These are phyloP conservation scores for Garcia nutans DNA, from an alignment of 345 rosid species.

Conservation along the genomic window DNA sequence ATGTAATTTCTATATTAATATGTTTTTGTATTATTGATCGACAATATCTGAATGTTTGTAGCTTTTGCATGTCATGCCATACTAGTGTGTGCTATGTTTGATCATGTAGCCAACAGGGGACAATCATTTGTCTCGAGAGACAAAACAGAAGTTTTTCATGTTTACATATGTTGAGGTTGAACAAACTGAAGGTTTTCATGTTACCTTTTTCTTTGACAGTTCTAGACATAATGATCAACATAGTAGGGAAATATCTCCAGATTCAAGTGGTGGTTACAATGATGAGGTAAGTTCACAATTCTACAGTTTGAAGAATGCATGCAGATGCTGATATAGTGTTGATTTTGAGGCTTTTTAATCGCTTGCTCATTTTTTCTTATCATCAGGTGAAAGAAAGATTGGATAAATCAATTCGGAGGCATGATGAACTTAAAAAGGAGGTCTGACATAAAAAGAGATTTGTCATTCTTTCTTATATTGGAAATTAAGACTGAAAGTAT, in stretches of 20 bases:
- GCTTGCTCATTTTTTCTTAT: slow-evolving; percentile 10
- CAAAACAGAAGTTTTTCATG: background rate
- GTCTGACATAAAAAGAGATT: slow-evolving; percentile 29
- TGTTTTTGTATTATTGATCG: background rate
- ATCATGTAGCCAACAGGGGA: background rate
- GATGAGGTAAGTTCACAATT: slow-evolving; percentile 46
- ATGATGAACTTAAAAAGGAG: slow-evolving; percentile 59
- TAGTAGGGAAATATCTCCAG: slow-evolving; percentile 47
- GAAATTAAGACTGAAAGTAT: background rate
- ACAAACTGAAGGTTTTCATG: background rate
- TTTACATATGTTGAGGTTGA: background rate
- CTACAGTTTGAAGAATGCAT: background rate
- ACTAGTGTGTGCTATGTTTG: background rate
- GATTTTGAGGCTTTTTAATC: background rate
- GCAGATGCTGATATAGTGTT: background rate
- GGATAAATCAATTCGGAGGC: slow-evolving; percentile 46
- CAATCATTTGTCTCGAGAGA: background rate
- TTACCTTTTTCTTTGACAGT: slow-evolving; percentile 38
- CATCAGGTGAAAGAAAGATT: slow-evolving; percentile 59
- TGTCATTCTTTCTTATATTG: background rate
- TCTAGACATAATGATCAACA: slow-evolving; percentile 37
- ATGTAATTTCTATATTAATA: too few species aligned
- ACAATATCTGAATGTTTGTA: background rate
- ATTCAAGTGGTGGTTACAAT: slow-evolving; percentile 45
- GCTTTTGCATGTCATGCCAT: background rate